Evolutionary conservation across 1,284 basidiomycete species (phyloP).

Genomic region (Apiotrichum akiyoshidainum): DNA sequence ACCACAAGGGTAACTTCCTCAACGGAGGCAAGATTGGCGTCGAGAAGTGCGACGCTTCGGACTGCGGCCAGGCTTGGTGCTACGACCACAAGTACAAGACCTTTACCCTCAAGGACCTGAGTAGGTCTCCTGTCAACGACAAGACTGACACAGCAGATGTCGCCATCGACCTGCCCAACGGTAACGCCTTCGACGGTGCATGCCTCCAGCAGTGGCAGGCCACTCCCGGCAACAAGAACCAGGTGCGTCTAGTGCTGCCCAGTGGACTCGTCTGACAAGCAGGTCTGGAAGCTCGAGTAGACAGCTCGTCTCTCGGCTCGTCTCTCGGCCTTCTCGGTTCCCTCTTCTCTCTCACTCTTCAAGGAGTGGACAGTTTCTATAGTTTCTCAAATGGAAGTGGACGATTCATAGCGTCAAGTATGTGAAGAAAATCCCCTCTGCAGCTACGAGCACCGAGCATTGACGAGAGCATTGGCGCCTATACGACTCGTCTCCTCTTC

Average conservation of each 20-base stretch:
- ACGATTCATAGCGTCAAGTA: too few relatives aligned
- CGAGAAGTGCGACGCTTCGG: not conserved
- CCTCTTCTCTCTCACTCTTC: too few relatives aligned
- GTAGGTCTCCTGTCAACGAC: too few relatives aligned
- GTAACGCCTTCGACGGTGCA: not conserved
- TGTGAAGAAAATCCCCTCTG: too few relatives aligned
- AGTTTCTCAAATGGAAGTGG: too few relatives aligned
- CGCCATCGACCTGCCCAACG: constrained; percentile 1
- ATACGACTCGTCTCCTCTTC: not conserved
- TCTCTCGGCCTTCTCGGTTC: too few relatives aligned
- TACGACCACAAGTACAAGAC: not conserved
- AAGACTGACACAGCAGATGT: not conserved
- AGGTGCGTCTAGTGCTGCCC: not conserved
- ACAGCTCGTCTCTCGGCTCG: too few relatives aligned
- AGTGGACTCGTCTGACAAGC: too few relatives aligned
- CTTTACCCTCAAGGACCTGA: not conserved
- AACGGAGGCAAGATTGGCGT: not conserved
- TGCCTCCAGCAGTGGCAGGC: constrained; percentile 1
- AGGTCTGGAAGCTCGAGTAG: too few relatives aligned
- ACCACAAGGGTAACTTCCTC: not conserved
- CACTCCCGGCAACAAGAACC: not conserved
- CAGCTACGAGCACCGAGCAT: too few relatives aligned
- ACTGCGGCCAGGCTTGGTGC: not conserved
- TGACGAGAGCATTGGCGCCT: too few relatives aligned
- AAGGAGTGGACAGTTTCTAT: too few relatives aligned